phyloP scores from a whole-genome alignment of 108 stramenopile species.

The Cyclotella choctawhatcheeana region DNA sequence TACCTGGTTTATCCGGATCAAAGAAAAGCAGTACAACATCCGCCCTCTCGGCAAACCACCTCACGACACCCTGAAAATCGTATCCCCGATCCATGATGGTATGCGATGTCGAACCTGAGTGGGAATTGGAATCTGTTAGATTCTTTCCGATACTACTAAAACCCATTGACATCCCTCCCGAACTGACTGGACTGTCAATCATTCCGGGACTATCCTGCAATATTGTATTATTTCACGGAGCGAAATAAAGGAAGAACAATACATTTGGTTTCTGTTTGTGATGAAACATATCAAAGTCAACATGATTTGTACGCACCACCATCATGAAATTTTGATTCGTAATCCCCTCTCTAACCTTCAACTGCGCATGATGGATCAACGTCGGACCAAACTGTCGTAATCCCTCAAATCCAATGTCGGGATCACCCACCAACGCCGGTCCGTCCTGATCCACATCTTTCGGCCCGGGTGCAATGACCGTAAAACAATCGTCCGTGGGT shows the following conservation, averaged over 20 bases:
- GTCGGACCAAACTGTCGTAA: constrained; percentile 95
- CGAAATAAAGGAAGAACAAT: no score
- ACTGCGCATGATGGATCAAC: constrained; percentile 94
- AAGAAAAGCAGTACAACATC: constrained; percentile 99
- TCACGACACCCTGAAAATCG: constrained; percentile 94
- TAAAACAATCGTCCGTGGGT: constrained; percentile 99
- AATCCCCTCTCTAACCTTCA: constrained; percentile 85
- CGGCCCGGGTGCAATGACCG: constrained; percentile 95
- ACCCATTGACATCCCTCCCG: constrained; percentile 45
- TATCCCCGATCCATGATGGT: constrained; percentile 94
- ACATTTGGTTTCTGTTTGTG: no score
- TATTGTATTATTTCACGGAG: no score
- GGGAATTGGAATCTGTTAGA: neutral
- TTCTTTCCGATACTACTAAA: constrained; percentile 5
- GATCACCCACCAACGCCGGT: constrained; percentile 92
- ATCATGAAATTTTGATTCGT: constrained; percentile 80
- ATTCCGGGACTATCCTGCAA: constrained; percentile 99
- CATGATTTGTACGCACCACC: no score
- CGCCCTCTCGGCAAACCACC: constrained; percentile 98
- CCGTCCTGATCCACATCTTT: constrained; percentile 94
- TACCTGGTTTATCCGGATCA: constrained; percentile 93
- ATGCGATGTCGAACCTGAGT: constrained; percentile 11
- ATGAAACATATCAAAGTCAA: no score
- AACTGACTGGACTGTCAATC: constrained; percentile 87
- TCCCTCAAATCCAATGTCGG: constrained; percentile 95